Base-by-base conservation (phyloP, 768 basidiomycete species). In the Galerina sulciceps region DNA sequence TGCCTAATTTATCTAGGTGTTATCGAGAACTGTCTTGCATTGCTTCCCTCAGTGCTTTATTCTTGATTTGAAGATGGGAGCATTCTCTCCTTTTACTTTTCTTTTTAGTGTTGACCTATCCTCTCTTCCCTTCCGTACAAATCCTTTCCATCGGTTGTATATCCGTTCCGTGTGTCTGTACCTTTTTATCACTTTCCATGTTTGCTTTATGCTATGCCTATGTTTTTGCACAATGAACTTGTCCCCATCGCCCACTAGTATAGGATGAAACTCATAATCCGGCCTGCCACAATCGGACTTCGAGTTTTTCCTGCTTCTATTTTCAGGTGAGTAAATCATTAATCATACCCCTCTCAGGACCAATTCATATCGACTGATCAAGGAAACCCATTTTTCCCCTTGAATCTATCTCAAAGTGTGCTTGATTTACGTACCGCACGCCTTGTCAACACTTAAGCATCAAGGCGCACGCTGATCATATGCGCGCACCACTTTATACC, bases 1-100 rank as follows among this genome's bases (percentile, higher is more conserved):
- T 48, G 68, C 65, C 42, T 72, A 57, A 69, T 48, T 37, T 14
- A 15, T n/a, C 6, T 20, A n/a, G 15, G 15, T 34, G 15, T 42
- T 22, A 23, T 34, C 23, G 8, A 14, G 14, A 22, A 38, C 36
- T 23, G 26, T 23, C 20, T 40, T 18, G 35, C 43, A 20, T 43
- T 46, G 22, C 40, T 38, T 26, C 14, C 26, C 20, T 20, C 15
- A 35, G 35, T 42, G 35, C n/a, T 54, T 34, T 52, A 48, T 44
- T 37, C 35, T 49, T 37, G 53, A 47, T 51, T 50, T 35, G 41
- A 52, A 36, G 52, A 53, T 11, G 40, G 23, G 38, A 26, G n/a
- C 45, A 13, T 37, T 18, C n/a, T 40, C 47, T 43, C 34, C 23
- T 45, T 20, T 35, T 46, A 35, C 36, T 11, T 31, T 44, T 31